phyloP scores from a whole-genome alignment of 495 filamentous ascomycete genomes.

The Elaphomyces granulatus region DNA sequence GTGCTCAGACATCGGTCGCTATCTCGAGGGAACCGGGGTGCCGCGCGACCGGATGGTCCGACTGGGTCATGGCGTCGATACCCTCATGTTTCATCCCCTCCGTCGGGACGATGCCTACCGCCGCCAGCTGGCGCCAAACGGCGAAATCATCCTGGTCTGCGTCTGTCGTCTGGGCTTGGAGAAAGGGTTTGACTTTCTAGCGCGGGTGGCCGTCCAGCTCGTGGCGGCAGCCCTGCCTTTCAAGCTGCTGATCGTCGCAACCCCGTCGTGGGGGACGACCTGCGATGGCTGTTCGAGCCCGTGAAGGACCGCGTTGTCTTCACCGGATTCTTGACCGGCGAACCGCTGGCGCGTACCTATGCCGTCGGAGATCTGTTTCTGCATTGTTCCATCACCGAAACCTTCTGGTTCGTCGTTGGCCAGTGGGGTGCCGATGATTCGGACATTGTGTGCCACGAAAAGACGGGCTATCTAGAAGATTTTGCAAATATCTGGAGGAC shows the following conservation, averaged over 20 bases:
- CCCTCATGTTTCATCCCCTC: conserved; percentile 36
- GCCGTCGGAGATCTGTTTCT: conserved; percentile 48
- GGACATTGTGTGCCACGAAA: conserved; percentile 41
- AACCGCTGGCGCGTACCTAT: conserved; percentile 39
- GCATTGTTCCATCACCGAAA: conserved; percentile 52
- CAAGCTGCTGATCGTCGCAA: conserved; percentile 48
- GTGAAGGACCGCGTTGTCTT: conserved; percentile 39
- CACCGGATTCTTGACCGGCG: conserved; percentile 41
- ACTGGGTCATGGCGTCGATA: conserved; percentile 47
- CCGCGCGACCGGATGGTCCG: conserved; percentile 35
- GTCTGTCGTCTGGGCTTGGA: conserved; percentile 47
- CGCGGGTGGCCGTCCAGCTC: conserved; percentile 32
- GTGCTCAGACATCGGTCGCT: conserved; percentile 37
- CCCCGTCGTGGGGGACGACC: conserved; percentile 37
- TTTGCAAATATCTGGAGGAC: no score
- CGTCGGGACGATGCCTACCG: conserved; percentile 33
- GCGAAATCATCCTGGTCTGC: conserved; percentile 45
- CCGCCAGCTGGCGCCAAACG: conserved; percentile 35
- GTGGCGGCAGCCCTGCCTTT: conserved; percentile 38
- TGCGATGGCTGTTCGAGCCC: conserved; percentile 34
- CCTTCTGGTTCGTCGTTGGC: conserved; percentile 48
- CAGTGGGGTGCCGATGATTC: conserved; percentile 52
- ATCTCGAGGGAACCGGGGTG: conserved; percentile 35
- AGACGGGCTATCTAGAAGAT: conserved; percentile 44
- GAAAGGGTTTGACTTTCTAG: conserved; percentile 50